Conservation (phyloP, 768 basidiomycete genomes). For the Termitomyces sp. region DNA sequence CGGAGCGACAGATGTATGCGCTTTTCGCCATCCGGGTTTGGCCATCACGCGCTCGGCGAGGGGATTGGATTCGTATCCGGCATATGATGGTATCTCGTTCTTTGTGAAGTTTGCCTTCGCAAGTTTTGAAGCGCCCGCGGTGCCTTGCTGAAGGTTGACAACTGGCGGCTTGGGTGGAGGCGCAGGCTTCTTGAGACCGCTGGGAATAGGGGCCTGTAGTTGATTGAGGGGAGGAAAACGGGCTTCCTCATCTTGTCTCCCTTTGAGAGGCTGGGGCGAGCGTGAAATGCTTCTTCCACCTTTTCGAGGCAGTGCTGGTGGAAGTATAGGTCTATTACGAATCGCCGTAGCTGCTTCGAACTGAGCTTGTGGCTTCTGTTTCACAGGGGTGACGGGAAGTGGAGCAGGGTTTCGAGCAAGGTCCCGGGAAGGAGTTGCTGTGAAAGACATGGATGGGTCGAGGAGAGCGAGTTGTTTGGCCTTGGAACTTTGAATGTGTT, state of each 20-base stretch:
- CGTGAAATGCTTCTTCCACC: background rate
- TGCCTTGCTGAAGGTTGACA: background rate
- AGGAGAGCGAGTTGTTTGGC: constrained; percentile 31
- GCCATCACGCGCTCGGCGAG: constrained; percentile 77
- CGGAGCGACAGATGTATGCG: constrained; percentile 81
- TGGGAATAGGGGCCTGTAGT: background rate
- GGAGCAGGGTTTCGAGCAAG: background rate
- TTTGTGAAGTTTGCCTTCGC: background rate
- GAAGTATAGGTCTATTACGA: background rate
- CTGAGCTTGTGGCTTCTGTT: background rate
- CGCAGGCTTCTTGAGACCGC: background rate
- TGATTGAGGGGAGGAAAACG: background rate
- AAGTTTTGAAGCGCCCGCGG: too few relatives aligned
- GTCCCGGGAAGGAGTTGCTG: background rate
- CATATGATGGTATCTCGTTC: constrained; percentile 53
- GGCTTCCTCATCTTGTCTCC: background rate
- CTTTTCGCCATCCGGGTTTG: constrained; percentile 78
- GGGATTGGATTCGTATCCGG: constrained; percentile 62
- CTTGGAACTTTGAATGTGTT: constrained; percentile 44
- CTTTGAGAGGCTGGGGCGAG: background rate
- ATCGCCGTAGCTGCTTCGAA: background rate
- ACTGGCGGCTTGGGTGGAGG: background rate
- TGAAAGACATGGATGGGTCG: constrained; percentile 12
- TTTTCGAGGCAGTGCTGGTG: background rate
- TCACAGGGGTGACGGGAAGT: constrained; percentile 5